Evolutionary conservation across 202 grass and related monocot genomes (phyloP).

Genomic region (Carex sylvatica): DNA sequence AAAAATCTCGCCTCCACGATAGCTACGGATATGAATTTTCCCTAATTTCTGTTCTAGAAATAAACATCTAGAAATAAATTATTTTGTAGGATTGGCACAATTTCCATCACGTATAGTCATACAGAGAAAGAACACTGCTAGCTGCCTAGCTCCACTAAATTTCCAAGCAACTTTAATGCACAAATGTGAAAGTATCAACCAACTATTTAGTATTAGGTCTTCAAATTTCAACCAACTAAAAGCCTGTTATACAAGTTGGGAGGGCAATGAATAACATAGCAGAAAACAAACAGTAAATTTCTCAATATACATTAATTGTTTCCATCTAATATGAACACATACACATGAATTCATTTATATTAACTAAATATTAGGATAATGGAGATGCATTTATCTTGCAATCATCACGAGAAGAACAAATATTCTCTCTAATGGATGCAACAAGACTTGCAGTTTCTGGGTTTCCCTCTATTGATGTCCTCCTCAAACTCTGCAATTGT

Average conservation of each 20-base stretch:
- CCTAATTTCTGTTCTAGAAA: neutral
- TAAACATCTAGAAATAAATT: neutral
- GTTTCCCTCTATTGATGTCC: constrained; percentile 36
- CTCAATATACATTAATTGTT: constrained; percentile 23
- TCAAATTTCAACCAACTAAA: constrained; percentile 5
- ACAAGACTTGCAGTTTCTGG: constrained; percentile 57
- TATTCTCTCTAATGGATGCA: constrained; percentile 47
- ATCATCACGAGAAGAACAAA: constrained; percentile 27
- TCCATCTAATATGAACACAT: constrained; percentile 10
- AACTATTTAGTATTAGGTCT: neutral
- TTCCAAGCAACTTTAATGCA: neutral
- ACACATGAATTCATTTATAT: neutral
- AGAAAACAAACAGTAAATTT: neutral
- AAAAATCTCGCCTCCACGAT: too few relatives aligned
- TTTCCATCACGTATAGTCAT: neutral
- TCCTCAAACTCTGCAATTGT: constrained; percentile 53
- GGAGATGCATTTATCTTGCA: constrained; percentile 22
- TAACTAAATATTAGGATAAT: constrained; percentile 21
- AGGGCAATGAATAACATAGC: neutral
- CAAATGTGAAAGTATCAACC: neutral
- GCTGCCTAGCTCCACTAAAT: neutral
- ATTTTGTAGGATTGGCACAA: neutral
- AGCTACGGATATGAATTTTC: neutral
- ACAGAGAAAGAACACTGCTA: neutral
- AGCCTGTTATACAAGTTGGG: constrained; percentile 5